Conservation (phyloP, 495 filamentous ascomycete species). For the Tuber brumale region DNA sequence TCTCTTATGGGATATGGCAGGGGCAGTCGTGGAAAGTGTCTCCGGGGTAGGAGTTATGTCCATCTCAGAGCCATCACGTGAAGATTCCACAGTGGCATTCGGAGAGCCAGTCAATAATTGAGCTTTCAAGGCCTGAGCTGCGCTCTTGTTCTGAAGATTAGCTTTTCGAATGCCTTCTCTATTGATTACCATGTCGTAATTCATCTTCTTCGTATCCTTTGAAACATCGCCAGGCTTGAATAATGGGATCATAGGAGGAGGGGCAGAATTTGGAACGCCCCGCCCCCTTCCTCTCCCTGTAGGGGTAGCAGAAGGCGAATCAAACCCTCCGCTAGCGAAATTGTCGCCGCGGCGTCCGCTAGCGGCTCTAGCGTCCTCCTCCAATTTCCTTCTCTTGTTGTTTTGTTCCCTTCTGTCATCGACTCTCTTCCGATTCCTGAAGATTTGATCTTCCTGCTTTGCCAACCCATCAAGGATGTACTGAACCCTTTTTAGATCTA, state of each 20-base stretch:
- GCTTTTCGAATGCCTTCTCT: constrained; percentile 65
- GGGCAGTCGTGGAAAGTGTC: not conserved
- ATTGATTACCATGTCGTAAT: constrained; percentile 85
- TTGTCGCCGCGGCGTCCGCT: constrained; percentile 40
- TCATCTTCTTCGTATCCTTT: constrained; percentile 55
- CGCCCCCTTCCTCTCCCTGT: constrained; percentile 27
- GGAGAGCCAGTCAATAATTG: constrained; percentile 55
- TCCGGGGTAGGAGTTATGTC: constrained; percentile 3
- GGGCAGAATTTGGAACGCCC: constrained; percentile 34
- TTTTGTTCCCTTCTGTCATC: constrained; percentile 74
- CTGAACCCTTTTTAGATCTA: constrained; percentile 80
- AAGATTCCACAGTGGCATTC: constrained; percentile 10
- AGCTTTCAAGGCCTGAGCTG: constrained; percentile 80
- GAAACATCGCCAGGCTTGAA: constrained; percentile 59
- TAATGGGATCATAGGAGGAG: constrained; percentile 49
- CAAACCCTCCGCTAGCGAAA: constrained; percentile 22
- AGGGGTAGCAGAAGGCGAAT: constrained; percentile 26
- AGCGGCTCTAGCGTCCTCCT: constrained; percentile 41
- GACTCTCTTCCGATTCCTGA: constrained; percentile 69
- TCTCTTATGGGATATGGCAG: constrained; percentile 45
- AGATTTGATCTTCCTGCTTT: constrained; percentile 94
- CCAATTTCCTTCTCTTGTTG: constrained; percentile 56
- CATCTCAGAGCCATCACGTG: constrained; percentile 11
- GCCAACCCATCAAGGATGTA: constrained; percentile 81
- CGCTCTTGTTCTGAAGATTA: constrained; percentile 87